Conservation (phyloP, 2,329 filamentous ascomycete genomes). For the Aspergillus tamarii region DNA sequence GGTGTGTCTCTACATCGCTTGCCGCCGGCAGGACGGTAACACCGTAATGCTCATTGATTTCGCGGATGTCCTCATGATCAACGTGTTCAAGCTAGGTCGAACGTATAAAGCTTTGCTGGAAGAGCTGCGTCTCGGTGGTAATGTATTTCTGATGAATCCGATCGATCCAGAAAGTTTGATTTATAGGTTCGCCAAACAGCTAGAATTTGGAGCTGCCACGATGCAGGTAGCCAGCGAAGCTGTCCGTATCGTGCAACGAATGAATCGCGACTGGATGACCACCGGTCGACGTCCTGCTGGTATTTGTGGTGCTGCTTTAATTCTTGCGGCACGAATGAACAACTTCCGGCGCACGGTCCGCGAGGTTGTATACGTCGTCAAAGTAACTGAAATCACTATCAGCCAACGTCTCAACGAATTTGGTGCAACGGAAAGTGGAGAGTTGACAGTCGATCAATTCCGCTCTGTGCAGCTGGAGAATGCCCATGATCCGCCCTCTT, state of each 20-base stretch:
- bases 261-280: constrained; percentile 97
- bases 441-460: constrained; percentile 86
- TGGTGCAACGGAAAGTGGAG: constrained; percentile 79
- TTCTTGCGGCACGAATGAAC: constrained; percentile 96
- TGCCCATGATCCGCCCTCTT: constrained; percentile 79
- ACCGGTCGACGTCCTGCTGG: constrained; percentile 91
- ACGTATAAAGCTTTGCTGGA: constrained; percentile 84
- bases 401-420: constrained; percentile 92
- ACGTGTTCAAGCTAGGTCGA: constrained; percentile 89
- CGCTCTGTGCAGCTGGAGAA: constrained; percentile 61
- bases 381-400: constrained; percentile 91
- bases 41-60: constrained; percentile 94
- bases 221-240: constrained; percentile 87
- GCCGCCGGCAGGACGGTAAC: constrained; percentile 76
- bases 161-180: constrained; percentile 90
- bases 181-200: constrained; percentile 83
- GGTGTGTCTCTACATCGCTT: constrained; percentile 89
- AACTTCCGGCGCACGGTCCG: constrained; percentile 91
- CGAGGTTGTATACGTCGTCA: constrained; percentile 97
- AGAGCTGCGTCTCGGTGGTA: constrained; percentile 53
- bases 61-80: constrained; percentile 79
- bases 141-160: constrained; percentile 71
- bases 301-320: constrained; percentile 89
- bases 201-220: constrained; percentile 84
- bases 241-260: constrained; percentile 82